Evolutionary conservation across 306 rosid genomes (phyloP).

Genomic region (Vigna trinervia): DNA sequence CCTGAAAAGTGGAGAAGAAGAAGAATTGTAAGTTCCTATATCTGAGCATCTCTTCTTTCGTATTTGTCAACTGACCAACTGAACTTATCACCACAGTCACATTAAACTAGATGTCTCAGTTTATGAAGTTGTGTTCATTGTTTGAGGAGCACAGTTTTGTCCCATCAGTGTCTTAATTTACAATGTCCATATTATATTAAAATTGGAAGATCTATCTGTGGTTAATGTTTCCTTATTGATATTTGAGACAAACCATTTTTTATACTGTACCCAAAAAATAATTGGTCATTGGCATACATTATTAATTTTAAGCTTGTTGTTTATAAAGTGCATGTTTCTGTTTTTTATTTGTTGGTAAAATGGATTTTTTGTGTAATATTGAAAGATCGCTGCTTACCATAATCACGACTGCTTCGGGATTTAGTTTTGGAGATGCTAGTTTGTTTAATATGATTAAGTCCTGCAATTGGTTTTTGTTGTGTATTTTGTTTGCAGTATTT

Average conservation of each 20-base stretch:
- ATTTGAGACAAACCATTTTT: constrained; percentile 16
- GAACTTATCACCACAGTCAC: not conserved
- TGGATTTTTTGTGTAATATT: not conserved
- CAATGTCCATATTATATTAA: constrained; percentile 17
- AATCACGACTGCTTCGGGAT: constrained; percentile 22
- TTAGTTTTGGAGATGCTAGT: constrained; percentile 18
- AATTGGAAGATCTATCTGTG: constrained; percentile 5
- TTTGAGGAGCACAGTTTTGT: constrained; percentile 20
- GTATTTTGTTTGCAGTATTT: constrained; percentile 23
- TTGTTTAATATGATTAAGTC: not conserved
- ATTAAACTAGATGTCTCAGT: constrained; percentile 12
- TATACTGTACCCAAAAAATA: not conserved
- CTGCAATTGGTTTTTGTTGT: constrained; percentile 25
- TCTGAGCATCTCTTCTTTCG: constrained; percentile 32
- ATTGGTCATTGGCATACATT: not conserved
- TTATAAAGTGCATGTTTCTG: constrained; percentile 10
- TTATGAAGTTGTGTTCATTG: constrained; percentile 35
- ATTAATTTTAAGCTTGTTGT: constrained; percentile 33
- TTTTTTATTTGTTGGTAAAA: not conserved
- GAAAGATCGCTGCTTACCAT: not conserved
- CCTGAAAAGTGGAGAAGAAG: constrained; percentile 95
- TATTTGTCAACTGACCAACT: constrained; percentile 17
- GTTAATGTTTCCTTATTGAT: constrained; percentile 4
- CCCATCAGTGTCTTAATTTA: constrained; percentile 1
- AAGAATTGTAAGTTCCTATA: constrained; percentile 85